phyloP scores from a whole-genome alignment of 1,139 yeast genomes.

The Taphrina communis region DNA sequence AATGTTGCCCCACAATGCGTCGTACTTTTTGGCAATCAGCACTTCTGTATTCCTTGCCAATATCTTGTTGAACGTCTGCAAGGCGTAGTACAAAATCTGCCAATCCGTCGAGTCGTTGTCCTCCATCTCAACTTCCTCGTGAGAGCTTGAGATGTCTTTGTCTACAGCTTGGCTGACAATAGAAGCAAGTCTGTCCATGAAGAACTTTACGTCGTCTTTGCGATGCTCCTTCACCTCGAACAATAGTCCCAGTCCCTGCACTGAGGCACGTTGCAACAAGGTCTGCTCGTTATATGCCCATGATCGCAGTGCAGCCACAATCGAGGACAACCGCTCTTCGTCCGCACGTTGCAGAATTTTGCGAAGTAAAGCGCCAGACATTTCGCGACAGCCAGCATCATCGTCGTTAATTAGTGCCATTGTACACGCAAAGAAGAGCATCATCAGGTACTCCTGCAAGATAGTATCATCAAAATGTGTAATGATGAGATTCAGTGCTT shows the following conservation, averaged over 20 bases:
- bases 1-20: conserved; percentile 49
- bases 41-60: conserved; percentile 50
- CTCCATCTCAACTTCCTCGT: conserved; percentile 30
- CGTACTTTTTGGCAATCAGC: conserved; percentile 52
- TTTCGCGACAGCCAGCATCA: conserved; percentile 79
- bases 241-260: conserved; percentile 72
- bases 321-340: conserved; percentile 54
- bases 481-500: conserved; percentile 73
- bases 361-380: conserved; percentile 71
- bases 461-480: conserved; percentile 69
- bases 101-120: conserved; percentile 58
- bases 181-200: conserved; percentile 12
- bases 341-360: conserved; percentile 63
- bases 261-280: conserved; percentile 73
- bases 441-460: conserved; percentile 65
- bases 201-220: conserved; percentile 28
- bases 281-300: conserved; percentile 70
- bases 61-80: conserved; percentile 59
- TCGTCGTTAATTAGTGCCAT: conserved; percentile 80
- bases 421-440: conserved; percentile 83
- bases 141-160: conserved; percentile 40
- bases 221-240: conserved; percentile 51
- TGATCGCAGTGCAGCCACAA: conserved; percentile 65
- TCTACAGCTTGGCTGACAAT: conserved; percentile 37
- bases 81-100: conserved; percentile 75